Percentiles rank a stretch among this genome's conserved stretches.
Evolutionary conservation across 2,329 filamentous ascomycete genomes (phyloP).

Genomic region (Exserohilum rostratum): DNA sequence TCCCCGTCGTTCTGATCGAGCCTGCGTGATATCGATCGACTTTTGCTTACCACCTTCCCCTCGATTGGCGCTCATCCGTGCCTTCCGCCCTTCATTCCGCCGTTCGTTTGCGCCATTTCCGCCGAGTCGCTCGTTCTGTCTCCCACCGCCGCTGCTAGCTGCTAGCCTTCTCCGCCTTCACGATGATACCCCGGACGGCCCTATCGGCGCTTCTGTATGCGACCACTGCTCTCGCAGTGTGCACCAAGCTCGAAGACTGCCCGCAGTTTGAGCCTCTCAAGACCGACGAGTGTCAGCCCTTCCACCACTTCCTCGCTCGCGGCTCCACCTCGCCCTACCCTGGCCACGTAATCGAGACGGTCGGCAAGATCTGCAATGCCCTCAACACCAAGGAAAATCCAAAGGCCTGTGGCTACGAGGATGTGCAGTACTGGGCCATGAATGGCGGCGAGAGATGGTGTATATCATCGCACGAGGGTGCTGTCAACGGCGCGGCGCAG

Average conservation of each 20-base stretch:
- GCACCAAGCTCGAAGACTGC: slow-evolving; percentile 37
- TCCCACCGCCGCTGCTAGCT: background rate
- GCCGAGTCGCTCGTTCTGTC: slow-evolving; percentile 9
- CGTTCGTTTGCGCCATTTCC: background rate
- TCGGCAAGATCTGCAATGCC: slow-evolving; percentile 32
- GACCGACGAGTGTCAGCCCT: slow-evolving; percentile 32
- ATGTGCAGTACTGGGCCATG: slow-evolving; percentile 34
- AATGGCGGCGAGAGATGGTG: slow-evolving; percentile 35
- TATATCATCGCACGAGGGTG: slow-evolving; percentile 34
- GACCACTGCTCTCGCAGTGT: slow-evolving; percentile 26
- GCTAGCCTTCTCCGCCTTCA: slow-evolving; percentile 5
- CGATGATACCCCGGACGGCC: slow-evolving; percentile 28
- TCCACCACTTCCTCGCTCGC: slow-evolving; percentile 34
- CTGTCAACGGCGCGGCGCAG: slow-evolving; percentile 31
- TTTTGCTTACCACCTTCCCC: background rate
- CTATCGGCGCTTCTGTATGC: slow-evolving; percentile 27
- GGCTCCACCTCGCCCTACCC: slow-evolving; percentile 37
- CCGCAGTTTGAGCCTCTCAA: slow-evolving; percentile 30
- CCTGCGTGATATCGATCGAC: background rate
- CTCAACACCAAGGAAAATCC: slow-evolving; percentile 31
- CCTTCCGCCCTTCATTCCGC: background rate
- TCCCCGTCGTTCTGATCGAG: background rate
- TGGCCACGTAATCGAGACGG: slow-evolving; percentile 34
- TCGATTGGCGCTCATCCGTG: slow-evolving; percentile 2
- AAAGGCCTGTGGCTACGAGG: slow-evolving; percentile 35